A percentile compares a stretch with the other conserved stretches of the same genome.
Conservation (phyloP, 495 filamentous ascomycete species). For the Daldinia concentrica region DNA sequence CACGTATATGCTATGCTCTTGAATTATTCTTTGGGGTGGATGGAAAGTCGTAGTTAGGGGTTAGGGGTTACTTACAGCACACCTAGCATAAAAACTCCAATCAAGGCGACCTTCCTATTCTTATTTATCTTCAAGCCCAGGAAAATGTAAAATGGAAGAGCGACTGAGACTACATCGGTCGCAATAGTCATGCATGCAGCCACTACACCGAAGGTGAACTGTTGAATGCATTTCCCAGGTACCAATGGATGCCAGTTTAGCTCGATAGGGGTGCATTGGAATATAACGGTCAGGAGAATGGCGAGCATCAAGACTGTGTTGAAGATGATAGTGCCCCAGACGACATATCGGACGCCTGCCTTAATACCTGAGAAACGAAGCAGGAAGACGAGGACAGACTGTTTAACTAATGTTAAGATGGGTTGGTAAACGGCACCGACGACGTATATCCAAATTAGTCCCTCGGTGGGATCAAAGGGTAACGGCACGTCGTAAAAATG, state of each 20-base stretch:
- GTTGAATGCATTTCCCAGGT: slow-evolving; percentile 26
- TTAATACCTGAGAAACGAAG: not conserved
- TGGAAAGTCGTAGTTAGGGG: not conserved
- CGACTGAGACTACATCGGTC: slow-evolving; percentile 58
- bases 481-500: slow-evolving; percentile 51
- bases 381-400: slow-evolving; percentile 50
- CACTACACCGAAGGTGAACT: slow-evolving; percentile 54
- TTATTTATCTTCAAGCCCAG: slow-evolving; percentile 57
- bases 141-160: slow-evolving; percentile 60
- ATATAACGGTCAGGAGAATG: slow-evolving; percentile 58
- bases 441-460: slow-evolving; percentile 48
- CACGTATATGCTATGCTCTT: not conserved
- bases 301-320: slow-evolving; percentile 55
- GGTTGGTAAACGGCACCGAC: slow-evolving; percentile 64
- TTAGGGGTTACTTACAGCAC: slow-evolving; percentile 50
- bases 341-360: not conserved
- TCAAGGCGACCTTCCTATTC: slow-evolving; percentile 57
- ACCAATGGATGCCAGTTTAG: slow-evolving; percentile 47
- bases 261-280: slow-evolving; percentile 57
- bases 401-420: slow-evolving; percentile 59
- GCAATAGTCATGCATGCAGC: slow-evolving; percentile 56
- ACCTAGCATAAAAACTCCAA: slow-evolving; percentile 58
- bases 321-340: slow-evolving; percentile 33
- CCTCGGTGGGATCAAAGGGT: slow-evolving; percentile 34
- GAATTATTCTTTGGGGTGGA: not conserved